Conservation (phyloP, 176 grass and related monocot species). For the Oryza rufipogon region DNA sequence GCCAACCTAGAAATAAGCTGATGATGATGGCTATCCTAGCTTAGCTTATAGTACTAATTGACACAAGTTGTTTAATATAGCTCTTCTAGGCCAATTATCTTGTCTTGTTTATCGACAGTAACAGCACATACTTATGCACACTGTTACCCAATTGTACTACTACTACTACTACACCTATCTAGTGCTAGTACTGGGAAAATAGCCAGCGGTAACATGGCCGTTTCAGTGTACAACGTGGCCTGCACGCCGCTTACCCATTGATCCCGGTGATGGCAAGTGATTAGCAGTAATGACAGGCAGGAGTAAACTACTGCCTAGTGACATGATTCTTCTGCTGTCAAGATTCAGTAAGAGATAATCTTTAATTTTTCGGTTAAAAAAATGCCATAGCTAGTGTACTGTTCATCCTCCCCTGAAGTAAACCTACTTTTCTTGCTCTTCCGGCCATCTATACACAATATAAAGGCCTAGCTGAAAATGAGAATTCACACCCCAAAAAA, state of each 20-base stretch:
- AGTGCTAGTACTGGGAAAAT: background rate
- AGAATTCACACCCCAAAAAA: background rate
- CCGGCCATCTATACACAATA: too few species aligned
- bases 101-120: too few species aligned
- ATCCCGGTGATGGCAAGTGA: background rate
- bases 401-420: background rate
- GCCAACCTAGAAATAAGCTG: background rate
- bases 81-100: background rate
- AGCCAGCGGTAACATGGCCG: background rate
- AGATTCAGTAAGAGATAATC: background rate
- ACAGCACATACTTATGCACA: too few species aligned
- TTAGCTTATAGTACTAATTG: background rate
- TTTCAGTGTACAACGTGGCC: background rate
- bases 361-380: background rate
- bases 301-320: background rate
- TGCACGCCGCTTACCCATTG: background rate
- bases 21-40: background rate
- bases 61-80: background rate
- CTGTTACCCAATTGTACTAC: background rate
- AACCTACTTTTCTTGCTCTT: too few species aligned
- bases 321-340: background rate
- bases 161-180: background rate
- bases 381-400: background rate
- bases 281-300: background rate
- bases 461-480: too few species aligned